A percentile compares a stretch with the other conserved stretches of the same genome.
Conservation (phyloP, 176 grass and related monocot species). For the Hordeum marinum region DNA sequence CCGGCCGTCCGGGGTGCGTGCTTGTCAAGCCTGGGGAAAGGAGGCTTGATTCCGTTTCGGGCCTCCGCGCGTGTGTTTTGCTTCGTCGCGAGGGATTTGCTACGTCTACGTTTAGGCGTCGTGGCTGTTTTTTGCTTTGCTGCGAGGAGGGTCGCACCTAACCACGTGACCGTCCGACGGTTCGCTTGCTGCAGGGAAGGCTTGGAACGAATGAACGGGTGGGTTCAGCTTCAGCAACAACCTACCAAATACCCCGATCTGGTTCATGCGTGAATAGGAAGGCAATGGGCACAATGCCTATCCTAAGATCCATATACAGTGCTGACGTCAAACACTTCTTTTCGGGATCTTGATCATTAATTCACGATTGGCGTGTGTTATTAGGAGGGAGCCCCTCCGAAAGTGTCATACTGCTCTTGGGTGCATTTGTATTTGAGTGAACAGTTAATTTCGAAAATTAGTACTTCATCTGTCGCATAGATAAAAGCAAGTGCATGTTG, state of each 20-base stretch:
- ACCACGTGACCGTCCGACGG: background rate
- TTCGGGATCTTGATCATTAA: background rate
- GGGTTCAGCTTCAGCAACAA: background rate
- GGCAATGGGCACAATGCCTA: background rate
- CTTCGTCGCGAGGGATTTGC: background rate
- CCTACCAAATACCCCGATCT: background rate
- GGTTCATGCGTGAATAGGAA: background rate
- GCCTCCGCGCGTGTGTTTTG: background rate
- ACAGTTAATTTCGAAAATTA: too few relatives aligned
- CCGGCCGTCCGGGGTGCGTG: background rate
- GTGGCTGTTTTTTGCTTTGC: background rate
- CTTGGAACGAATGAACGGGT: background rate
- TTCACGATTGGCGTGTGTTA: too few relatives aligned
- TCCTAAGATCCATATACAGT: background rate
- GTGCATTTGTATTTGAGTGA: too few relatives aligned
- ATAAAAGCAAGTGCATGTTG: constrained; percentile 37
- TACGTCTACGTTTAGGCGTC: background rate
- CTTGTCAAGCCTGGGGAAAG: background rate
- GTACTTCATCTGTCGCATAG: too few relatives aligned
- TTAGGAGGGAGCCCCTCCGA: too few relatives aligned
- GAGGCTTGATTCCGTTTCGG: background rate
- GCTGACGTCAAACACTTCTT: background rate
- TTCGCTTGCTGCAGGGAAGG: background rate
- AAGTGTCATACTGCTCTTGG: too few relatives aligned
- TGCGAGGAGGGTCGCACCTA: background rate